Base-by-base conservation (phyloP, 1,284 basidiomycete genomes). In the Exobasidium cylindrosporum region DNA sequence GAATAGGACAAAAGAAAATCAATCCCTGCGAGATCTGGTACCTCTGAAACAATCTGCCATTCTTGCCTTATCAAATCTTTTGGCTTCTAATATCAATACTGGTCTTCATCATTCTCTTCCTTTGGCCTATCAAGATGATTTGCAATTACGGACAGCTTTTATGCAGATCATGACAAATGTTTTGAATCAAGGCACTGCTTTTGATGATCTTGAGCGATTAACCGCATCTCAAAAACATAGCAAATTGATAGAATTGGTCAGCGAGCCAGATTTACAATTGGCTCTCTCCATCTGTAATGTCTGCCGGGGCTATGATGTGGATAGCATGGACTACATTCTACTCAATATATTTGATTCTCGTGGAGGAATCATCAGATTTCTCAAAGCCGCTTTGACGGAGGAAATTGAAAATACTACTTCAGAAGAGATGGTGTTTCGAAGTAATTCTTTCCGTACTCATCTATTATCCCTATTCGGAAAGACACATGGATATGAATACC, bases 111-210 rank as follows among this genome's bases (percentile, higher is more conserved):
- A 92, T 78, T 92, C 89, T 73, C 85, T 95, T 29, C 83, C 87
- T 1, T 82, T 91, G 60, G 90, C 89, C 2, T 93, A 92, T 72
- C 88, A 91, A 72, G 82, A 84, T 29, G 89, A 94, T 73, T 83
- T 84, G 17, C 82, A 85, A 29, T 88, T 89, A 73, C 86, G 91
- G 40, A 84, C 86, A 2, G 90, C 92, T 26, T 95, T 94, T 75
- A 87, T 91, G 58, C 87, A 89, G 74, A 87, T 93, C n/a, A 91
- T 94, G 80, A 87, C 90, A 53, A 86, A 89, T 54, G 90, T 93
- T 3, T 84, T 96, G 56, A 85, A 87, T 14, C 88, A 90, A 72
- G 84, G 84, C 60, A 82, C 85, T 4, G 81, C 84, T 24, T 72
- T 77, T 35, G 72, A 77, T 64, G 71, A 75, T 55, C 63, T 77